A percentile compares a stretch with the other conserved stretches of the same genome.
Conservation (phyloP, 345 rosid genomes). For the Rhodomyrtus tomentosa region DNA sequence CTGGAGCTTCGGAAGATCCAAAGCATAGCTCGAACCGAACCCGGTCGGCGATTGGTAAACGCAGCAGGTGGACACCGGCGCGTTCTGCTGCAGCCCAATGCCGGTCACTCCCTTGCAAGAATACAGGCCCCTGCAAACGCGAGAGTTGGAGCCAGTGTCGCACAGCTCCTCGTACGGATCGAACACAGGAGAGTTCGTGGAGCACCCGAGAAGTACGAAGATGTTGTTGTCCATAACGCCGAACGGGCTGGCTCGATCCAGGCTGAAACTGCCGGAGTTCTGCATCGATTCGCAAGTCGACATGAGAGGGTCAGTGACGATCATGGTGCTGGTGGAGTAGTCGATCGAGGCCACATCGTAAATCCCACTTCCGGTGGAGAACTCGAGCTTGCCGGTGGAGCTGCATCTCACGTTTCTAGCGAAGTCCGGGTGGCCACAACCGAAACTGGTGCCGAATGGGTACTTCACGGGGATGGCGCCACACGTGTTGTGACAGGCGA, state of each 20-base stretch:
- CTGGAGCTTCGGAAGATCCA: conserved; percentile 57
- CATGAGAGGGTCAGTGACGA: conserved; percentile 45
- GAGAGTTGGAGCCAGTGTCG: conserved; percentile 39
- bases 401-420: conserved; percentile 39
- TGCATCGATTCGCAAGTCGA: conserved; percentile 59
- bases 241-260: conserved; percentile 47
- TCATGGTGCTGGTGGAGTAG: conserved; percentile 25
- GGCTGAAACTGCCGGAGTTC: conserved; percentile 51
- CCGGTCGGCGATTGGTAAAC: conserved; percentile 43
- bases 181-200: conserved; percentile 49
- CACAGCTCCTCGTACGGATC: conserved; percentile 45
- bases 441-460: conserved; percentile 21
- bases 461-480: conserved; percentile 31
- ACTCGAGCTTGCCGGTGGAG: conserved; percentile 27
- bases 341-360: conserved; percentile 42
- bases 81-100: conserved; percentile 45
- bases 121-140: conserved; percentile 49
- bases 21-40: conserved; percentile 27
- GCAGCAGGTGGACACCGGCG: conserved; percentile 44
- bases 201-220: conserved; percentile 55
- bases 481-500: conserved; percentile 43
- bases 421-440: conserved; percentile 47
- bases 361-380: conserved; percentile 41
- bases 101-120: conserved; percentile 54
- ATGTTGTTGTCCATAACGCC: conserved; percentile 28